Evolutionary conservation across 768 basidiomycete genomes (phyloP), one percentile per base, ranked within the genome.

Genomic region (Rhodosporidiobolus sp.): DNA sequence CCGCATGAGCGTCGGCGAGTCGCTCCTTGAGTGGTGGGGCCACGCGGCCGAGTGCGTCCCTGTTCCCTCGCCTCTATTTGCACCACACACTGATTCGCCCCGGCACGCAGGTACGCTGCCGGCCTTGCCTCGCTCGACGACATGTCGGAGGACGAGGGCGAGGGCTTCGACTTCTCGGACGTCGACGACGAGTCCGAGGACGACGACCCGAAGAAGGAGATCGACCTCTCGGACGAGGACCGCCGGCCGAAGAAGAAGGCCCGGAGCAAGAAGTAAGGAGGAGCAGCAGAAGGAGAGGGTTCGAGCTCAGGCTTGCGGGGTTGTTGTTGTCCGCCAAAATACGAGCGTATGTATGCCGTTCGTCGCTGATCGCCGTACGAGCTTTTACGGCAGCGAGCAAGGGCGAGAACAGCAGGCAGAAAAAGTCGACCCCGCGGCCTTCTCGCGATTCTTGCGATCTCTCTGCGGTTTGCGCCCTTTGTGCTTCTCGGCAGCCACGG

Each of bases 131-230:
- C 49, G 22, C 48, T 65, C 56, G 77, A 68, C 50, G 72, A 60
- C 11, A 76, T 57, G 19, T 61, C 63, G 16, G 78, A 65, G 16
- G 70, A 63, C 19, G 70, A 45, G 20, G 65, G 52, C 43, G 78
- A 32, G 8, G 73, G 61, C n/a, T 74, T 72, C 8, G 79, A 58
- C 46, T 74, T 72, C 22, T n/a, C n/a, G n/a, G 78, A 63, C 45
- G 67, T 56, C n/a, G 77, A 50, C 8, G 75, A 50, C 28, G 77
- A 65, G 6, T 72, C 69, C 24, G 75, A 69, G 26, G 77, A 67
- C 46, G 76, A 63, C 17, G 78, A 70, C 61, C 69, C 55, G 38
- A 72, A 71, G 52, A 71, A 72, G 61, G 68, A 69, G 70, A 67
- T 76, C 30, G 70, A 76, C 61, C 64, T 76, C 45, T 53, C 58